Evolutionary conservation across 352 stramenopile species (phyloP).

Genomic region (Globisporangium recalcitrans): DNA sequence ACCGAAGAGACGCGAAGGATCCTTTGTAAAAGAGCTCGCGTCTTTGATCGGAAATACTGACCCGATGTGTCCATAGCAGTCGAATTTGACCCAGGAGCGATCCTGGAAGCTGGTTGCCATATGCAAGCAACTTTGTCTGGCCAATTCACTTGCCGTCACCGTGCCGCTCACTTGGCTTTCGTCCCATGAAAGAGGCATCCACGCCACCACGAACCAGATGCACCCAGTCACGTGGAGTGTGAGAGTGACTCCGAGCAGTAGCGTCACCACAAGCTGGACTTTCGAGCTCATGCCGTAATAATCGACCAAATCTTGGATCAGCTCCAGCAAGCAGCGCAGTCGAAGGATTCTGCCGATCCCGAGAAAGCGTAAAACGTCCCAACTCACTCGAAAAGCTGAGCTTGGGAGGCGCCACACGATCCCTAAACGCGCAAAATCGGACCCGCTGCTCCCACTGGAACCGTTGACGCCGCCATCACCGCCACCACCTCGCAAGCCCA

Average conservation of each 20-base stretch:
- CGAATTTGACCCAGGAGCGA: conserved; percentile 65
- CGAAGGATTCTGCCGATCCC: conserved; percentile 40
- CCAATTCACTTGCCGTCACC: conserved; percentile 7
- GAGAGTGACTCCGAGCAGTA: conserved; percentile 48
- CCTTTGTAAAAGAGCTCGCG: conserved; percentile 30
- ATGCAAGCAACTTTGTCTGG: conserved; percentile 36
- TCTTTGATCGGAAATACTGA: conserved; percentile 43
- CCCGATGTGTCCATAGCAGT: conserved; percentile 64
- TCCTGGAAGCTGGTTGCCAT: conserved; percentile 52
- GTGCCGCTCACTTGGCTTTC: neutral
- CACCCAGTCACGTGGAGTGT: conserved; percentile 61
- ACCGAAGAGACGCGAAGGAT: conserved; percentile 63
- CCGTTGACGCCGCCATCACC: neutral
- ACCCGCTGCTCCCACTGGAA: conserved; percentile 8
- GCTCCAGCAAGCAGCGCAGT: conserved; percentile 30
- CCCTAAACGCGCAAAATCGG: conserved; percentile 5
- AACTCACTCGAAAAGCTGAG: conserved; percentile 47
- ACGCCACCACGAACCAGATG: conserved; percentile 68
- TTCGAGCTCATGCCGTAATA: conserved; percentile 64
- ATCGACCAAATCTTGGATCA: conserved; percentile 52
- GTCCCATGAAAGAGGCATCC: conserved; percentile 24
- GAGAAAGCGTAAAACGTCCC: conserved; percentile 42
- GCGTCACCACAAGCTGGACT: conserved; percentile 33
- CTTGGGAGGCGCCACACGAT: conserved; percentile 39
- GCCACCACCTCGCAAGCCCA: conserved; percentile 40